Evolutionary conservation across 2,329 filamentous ascomycete genomes (phyloP).

Genomic region (Sporothrix euskadiensis): DNA sequence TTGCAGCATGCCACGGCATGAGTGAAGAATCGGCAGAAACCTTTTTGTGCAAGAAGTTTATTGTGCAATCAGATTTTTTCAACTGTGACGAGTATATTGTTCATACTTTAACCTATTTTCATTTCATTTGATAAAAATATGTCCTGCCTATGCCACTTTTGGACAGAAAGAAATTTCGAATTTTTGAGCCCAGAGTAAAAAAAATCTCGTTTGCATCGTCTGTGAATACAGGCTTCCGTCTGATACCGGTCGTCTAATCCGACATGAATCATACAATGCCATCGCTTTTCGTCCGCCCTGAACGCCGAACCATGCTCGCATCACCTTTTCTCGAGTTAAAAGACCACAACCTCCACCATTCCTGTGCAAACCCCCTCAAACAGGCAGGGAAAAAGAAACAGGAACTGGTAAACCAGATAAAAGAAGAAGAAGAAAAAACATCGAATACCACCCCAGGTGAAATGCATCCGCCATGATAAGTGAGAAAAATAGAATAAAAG

Average conservation of each 20-base stretch:
- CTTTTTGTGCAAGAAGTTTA: background rate
- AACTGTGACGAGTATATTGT: background rate
- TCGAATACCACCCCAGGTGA: background rate
- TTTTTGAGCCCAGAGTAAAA: background rate
- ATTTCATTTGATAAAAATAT: background rate
- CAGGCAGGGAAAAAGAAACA: background rate
- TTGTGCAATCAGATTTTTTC: background rate
- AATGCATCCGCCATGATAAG: background rate
- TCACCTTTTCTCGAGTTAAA: background rate
- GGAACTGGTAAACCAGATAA: background rate
- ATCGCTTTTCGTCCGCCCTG: background rate
- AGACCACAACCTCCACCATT: background rate
- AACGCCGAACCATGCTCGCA: constrained; percentile 10
- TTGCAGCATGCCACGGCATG: background rate
- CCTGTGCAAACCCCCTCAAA: background rate
- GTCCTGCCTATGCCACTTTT: background rate
- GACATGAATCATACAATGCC: background rate
- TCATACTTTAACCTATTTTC: background rate
- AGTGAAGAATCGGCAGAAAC: background rate
- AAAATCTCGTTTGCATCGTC: background rate
- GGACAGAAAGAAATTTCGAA: background rate
- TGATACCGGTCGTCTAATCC: background rate
- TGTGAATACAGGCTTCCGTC: background rate
- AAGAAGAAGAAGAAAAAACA: background rate
- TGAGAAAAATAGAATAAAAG: background rate